phyloP scores from a whole-genome alignment of 2,329 filamentous ascomycete species.

The Diaporthe batatas region DNA sequence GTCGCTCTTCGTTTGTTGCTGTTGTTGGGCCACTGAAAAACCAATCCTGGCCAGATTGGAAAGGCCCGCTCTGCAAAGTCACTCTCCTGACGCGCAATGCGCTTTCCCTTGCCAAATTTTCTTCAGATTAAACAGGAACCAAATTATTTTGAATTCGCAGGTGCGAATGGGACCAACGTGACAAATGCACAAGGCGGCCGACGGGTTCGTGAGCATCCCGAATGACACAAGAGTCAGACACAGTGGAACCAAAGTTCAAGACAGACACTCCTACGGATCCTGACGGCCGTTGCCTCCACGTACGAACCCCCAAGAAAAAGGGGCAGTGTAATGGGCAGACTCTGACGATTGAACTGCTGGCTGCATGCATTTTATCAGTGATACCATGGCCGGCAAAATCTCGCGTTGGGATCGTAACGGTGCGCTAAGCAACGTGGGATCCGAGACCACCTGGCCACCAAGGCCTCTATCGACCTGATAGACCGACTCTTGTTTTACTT shows the following conservation, averaged over 20 bases:
- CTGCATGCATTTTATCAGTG: no score
- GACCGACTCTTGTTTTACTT: background rate
- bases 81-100: background rate
- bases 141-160: no score
- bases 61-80: background rate
- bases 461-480: background rate
- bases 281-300: slow-evolving; percentile 9
- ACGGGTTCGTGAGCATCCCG: background rate
- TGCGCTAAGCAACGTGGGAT: background rate
- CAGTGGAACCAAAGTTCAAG: slow-evolving; percentile 35
- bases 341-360: background rate
- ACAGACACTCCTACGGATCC: slow-evolving; percentile 21
- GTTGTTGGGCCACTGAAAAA: background rate
- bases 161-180: background rate
- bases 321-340: background rate
- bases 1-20: background rate
- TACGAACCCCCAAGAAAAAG: background rate
- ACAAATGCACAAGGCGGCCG: background rate
- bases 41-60: background rate
- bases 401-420: background rate
- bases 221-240: slow-evolving; percentile 33
- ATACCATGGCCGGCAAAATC: no score
- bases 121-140: background rate
- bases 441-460: no score
- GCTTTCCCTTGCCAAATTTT: background rate